These are phyloP conservation scores for Anthracocystis setariae DNA, from an alignment of 1,284 basidiomycete species.

Conservation along the genomic window DNA sequence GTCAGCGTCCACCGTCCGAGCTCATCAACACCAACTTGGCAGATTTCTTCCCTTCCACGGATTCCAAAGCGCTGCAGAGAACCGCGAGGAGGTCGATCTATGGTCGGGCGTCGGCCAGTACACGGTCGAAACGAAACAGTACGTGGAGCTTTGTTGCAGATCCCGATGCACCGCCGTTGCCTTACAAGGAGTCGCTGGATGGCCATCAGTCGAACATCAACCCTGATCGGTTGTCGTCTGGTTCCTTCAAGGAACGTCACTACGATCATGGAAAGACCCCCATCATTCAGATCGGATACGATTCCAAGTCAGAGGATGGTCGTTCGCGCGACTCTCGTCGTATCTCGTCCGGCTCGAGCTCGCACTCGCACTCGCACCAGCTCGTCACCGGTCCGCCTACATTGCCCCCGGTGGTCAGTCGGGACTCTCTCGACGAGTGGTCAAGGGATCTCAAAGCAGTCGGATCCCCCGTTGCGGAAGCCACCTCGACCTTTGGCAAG, in stretches of 20 bases:
- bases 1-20: conserved; percentile 94
- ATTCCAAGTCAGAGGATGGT: conserved; percentile 32
- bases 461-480: conserved; percentile 40
- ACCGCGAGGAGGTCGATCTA: conserved; percentile 60
- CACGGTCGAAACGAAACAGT: conserved; percentile 59
- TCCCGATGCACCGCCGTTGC: conserved; percentile 52
- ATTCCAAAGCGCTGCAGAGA: conserved; percentile 73
- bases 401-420: conserved; percentile 53
- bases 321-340: conserved; percentile 16
- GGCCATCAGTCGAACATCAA: conserved; percentile 5
- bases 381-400: conserved; percentile 35
- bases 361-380: conserved; percentile 15
- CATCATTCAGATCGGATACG: conserved; percentile 51
- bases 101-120: conserved; percentile 55
- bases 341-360: conserved; percentile 3
- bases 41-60: conserved; percentile 93
- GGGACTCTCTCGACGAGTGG: conserved; percentile 59
- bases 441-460: conserved; percentile 53
- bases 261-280: conserved; percentile 28
- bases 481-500: conserved; percentile 23
- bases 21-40: conserved; percentile 94
- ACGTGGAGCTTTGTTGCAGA: conserved; percentile 63
- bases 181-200: conserved; percentile 51
- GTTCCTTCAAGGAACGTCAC: conserved; percentile 13
- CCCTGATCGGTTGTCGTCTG: conserved; percentile 21